Base-by-base conservation (phyloP, 2,329 filamentous ascomycete genomes). In the Helicocarpus griseus region DNA sequence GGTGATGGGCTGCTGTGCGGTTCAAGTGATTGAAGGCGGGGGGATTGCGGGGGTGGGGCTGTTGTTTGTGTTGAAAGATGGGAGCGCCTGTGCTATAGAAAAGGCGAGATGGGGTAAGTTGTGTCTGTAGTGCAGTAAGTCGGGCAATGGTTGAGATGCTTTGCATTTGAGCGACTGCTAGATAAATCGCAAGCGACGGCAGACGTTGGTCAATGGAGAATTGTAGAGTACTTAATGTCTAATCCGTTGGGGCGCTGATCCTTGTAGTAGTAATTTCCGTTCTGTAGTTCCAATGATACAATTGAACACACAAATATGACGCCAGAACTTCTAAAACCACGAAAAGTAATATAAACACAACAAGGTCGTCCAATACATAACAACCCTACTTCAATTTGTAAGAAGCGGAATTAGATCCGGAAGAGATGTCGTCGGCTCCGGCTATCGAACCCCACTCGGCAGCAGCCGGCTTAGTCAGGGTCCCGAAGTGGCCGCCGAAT, bases 1-100 rank as follows among this genome's bases (percentile, higher is more conserved):
- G 35, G 35, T 47, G 5, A 28, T 39, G 52, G n/a, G 35, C 47
- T 51, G 26, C 21, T 40, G 29, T n/a, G 49, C 39, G 43, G 21
- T 24, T n/a, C 35, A 4, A 41, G 31, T 5, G 29, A n/a, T 17
- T 8, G 17, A 11, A 54, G 19, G 29, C 49, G 50, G 33, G 39
- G 41, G 8, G 31, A 33, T 13, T 28, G 43, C 43, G 26, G 26
- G 28, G 43, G 21, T 31, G 43, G 28, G 7, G 8, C 33, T 46
- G 26, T 31, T 46, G 44, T 14, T 13, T 17, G 40, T 26, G 31
- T 35, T 35, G 6, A 22, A 35, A 5, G n/a, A 9, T 5, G 19
- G 29, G 17, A 8, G 13, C 9, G n/a, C 4, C 28, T 5, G 29
- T 13, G 44, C 19, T 29, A 22, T 35, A 26, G 19, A 14, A 46